A percentile compares a stretch with the other conserved stretches of the same genome.
phyloP scores from a whole-genome alignment of 1,139 yeast genomes.

The Diutina ranongensis region DNA sequence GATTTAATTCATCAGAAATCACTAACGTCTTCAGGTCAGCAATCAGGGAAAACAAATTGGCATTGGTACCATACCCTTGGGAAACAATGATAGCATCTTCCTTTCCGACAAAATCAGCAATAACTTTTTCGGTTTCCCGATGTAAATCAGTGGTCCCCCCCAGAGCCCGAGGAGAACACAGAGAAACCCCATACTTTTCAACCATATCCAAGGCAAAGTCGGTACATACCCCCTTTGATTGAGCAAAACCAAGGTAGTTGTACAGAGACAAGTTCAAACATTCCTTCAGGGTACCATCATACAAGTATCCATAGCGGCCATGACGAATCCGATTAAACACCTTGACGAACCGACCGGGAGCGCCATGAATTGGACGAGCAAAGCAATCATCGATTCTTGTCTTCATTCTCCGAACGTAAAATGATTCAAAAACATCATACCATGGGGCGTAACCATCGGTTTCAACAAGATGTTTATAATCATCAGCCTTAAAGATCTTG shows the following conservation, averaged over 20 bases:
- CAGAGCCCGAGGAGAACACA: slow-evolving; percentile 65
- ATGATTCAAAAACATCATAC: slow-evolving; percentile 87
- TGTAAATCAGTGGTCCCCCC: slow-evolving; percentile 77
- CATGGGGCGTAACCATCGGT: slow-evolving; percentile 92
- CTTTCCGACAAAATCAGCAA: slow-evolving; percentile 84
- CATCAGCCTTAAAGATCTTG: slow-evolving; percentile 53
- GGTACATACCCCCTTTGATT: slow-evolving; percentile 86
- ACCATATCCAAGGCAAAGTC: slow-evolving; percentile 59
- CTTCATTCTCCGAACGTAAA: slow-evolving; percentile 86
- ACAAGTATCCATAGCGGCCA: slow-evolving; percentile 43
- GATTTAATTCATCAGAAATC: slow-evolving; percentile 89
- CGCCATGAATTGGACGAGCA: slow-evolving; percentile 92
- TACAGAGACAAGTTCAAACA: slow-evolving; percentile 85
- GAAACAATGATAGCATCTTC: slow-evolving; percentile 80
- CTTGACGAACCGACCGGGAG: slow-evolving; percentile 85
- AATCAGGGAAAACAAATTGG: slow-evolving; percentile 74
- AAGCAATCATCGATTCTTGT: slow-evolving; percentile 89
- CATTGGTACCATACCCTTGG: slow-evolving; percentile 96
- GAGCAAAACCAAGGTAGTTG: slow-evolving; percentile 94
- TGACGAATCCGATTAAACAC: slow-evolving; percentile 63
- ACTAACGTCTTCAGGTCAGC: slow-evolving; percentile 84
- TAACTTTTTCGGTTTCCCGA: slow-evolving; percentile 55
- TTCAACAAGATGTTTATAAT: slow-evolving; percentile 58
- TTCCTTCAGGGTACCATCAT: slow-evolving; percentile 63
- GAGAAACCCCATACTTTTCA: slow-evolving; percentile 59